A percentile compares a stretch with the other conserved stretches of the same genome.
These are phyloP conservation scores for Penicilliopsis zonata DNA, from an alignment of 495 filamentous ascomycete species.

Conservation along the genomic window DNA sequence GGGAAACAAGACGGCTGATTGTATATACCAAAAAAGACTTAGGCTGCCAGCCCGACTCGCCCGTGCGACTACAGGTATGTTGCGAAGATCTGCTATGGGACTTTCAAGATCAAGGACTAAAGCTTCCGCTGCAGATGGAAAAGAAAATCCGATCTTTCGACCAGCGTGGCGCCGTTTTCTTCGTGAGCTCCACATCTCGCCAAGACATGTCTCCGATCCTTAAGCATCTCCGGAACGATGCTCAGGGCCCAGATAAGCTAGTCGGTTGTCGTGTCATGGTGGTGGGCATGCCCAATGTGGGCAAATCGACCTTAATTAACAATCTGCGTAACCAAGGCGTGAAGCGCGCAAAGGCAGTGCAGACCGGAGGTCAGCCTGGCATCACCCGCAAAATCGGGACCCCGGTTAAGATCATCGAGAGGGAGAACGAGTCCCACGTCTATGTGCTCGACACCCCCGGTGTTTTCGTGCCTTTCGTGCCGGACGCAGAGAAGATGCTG, in stretches of 20 bases:
- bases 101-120: no score
- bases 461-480: slow-evolving; percentile 87
- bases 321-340: slow-evolving; percentile 60
- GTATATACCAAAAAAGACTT: slow-evolving; percentile 91
- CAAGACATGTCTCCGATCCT: slow-evolving; percentile 42
- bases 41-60: slow-evolving; percentile 28
- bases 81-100: slow-evolving; percentile 1
- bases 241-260: slow-evolving; percentile 35
- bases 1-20: slow-evolving; percentile 56
- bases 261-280: slow-evolving; percentile 70
- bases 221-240: slow-evolving; percentile 38
- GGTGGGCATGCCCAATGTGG: slow-evolving; percentile 96
- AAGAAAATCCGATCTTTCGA: slow-evolving; percentile 47
- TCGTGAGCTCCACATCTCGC: slow-evolving; percentile 43
- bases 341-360: slow-evolving; percentile 61
- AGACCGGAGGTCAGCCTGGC: slow-evolving; percentile 77
- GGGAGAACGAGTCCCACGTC: slow-evolving; percentile 37
- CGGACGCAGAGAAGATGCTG: slow-evolving; percentile 76
- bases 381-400: slow-evolving; percentile 77
- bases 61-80: slow-evolving; percentile 18
- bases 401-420: slow-evolving; percentile 67
- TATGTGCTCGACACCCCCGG: slow-evolving; percentile 70
- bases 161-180: slow-evolving; percentile 45
- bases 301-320: slow-evolving; percentile 83
- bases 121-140: slow-evolving; percentile 20